These are phyloP conservation scores for Cephaloascus albidus DNA, from an alignment of 805 yeast species.

Conservation along the genomic window DNA sequence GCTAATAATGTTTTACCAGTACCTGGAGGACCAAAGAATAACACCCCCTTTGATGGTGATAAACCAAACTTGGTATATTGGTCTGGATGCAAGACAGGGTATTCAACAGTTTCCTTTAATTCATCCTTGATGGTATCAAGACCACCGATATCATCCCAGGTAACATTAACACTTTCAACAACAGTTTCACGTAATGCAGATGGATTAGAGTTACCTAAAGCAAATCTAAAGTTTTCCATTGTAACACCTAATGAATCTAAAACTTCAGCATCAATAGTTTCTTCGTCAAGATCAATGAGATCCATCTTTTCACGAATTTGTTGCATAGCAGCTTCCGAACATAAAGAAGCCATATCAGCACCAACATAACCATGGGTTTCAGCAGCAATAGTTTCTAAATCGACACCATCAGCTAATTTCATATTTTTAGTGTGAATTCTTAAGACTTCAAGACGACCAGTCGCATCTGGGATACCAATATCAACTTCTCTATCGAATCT, in stretches of 20 bases:
- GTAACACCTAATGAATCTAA: conserved; percentile 95
- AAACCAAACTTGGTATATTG: conserved; percentile 97
- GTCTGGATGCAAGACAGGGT: conserved; percentile 98
- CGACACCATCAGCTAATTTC: conserved; percentile 94
- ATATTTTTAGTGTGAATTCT: conserved; percentile 97
- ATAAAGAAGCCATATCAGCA: conserved; percentile 95
- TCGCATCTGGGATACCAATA: conserved; percentile 93
- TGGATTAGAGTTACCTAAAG: conserved; percentile 96
- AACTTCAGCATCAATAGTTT: conserved; percentile 94
- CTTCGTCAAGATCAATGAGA: conserved; percentile 89
- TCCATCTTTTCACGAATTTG: conserved; percentile 99
- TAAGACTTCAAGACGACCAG: conserved; percentile 94
- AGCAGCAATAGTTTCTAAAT: conserved; percentile 88
- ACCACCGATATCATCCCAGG: conserved; percentile 99
- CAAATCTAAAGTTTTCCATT: conserved; percentile 97
- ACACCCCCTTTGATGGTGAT: conserved; percentile 96
- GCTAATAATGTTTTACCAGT: conserved; percentile 98
- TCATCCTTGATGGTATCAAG: conserved; percentile 93
- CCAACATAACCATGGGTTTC: conserved; percentile 99
- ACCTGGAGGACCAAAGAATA: conserved; percentile 99
- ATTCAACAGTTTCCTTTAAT: conserved; percentile 97
- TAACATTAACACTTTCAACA: conserved; percentile 95
- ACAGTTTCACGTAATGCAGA: conserved; percentile 99
- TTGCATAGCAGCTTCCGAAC: conserved; percentile 99
- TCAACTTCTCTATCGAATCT: conserved; percentile 83